Base-by-base conservation (phyloP, 2,329 filamentous ascomycete genomes). In the Fusarium nurragi region DNA sequence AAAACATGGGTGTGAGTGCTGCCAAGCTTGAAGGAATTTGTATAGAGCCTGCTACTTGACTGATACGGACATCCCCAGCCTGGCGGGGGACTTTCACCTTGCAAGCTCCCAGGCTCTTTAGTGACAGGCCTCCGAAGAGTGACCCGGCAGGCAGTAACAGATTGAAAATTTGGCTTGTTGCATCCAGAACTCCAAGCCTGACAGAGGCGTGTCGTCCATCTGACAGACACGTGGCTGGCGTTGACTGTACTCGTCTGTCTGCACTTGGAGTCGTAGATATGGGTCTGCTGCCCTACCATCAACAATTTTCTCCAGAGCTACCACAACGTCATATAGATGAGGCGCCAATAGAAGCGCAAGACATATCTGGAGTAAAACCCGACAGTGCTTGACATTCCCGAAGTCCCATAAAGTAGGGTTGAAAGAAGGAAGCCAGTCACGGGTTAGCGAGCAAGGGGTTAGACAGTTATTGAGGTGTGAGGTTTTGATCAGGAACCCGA, bases 401-500 rank as follows among this genome's bases (percentile, higher is more conserved):
- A 44, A 47, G 52, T 58, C 63, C 62, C 62, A 62, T 57, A 57
- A 53, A 64, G 62, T 57, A 60, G 58, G 41, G 44, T 54, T 67
- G 19, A 46, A 23, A 46, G 26, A 54, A 58, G 57, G 39, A 30
- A 63, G 46, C 56, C 41, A 60, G 26, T 26, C 44, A 61, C 37
- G 39, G 48, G 39, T 46, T 47, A 57, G 41, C 14, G 49, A 64
- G 26, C 63, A 65, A 60, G 63, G 44, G 45, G 38, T 64, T 28
- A 18, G 18, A 32, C 45, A 18, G 5, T 34, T 16, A 52, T 54
- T 48, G 52, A 63, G 56, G 63, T 51, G 45, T 43, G 50, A 41
- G 52, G 54, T 55, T 67, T 53, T 60, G 64, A 57, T 60, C 69
- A 69, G 69, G 67, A 71, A 71, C 69, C 67, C 69, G 69, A 71